Base-by-base conservation (phyloP, 306 rosid species). In the Amphicarpaea edgeworthii region DNA sequence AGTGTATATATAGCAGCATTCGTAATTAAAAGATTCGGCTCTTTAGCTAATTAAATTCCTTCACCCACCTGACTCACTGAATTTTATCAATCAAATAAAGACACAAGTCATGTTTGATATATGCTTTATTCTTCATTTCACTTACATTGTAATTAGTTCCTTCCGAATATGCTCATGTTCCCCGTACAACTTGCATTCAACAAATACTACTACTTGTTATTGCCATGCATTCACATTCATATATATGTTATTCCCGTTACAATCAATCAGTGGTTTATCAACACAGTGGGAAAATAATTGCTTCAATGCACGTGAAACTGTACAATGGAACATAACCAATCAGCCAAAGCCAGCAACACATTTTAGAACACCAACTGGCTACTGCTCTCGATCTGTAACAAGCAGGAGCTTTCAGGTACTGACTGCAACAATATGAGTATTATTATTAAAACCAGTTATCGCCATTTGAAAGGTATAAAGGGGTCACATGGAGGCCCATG, bases 1-100 rank as follows among this genome's bases (percentile, higher is more conserved):
- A 34, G 30, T 40, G 58, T 38, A 40, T 41, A 40, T 53, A 24
- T 40, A 76, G n/a, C 20, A 76, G 21, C 30, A 24, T 64, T 12
- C 28, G 1, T 16, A 54, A 43, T 43, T 55, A 24, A 65, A 45
- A 46, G 54, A 57, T 66, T 66, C 41, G 45, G 19, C 20, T 55
- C n/a, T 73, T 65, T 67, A 1, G 58, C 21, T 14, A n/a, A n/a
- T n/a, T n/a, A 57, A 58, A 69, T 73, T 65, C 79, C 73, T 55
- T 53, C 53, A 26, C 46, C 64, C 64, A 47, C 60, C 17, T 37
- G 17, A 45, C 32, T 20, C n/a, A n/a, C 19, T 30, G 34, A 34
- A 59, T 78, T 37, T 46, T 38, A 26, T 78, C 63, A 34, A 46
- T 60, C 43, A 70, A 65, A 11, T 26, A 23, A 37, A 62, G 26